phyloP scores from a whole-genome alignment of 2,329 filamentous ascomycete genomes.

The Calonectria multiphialidica region DNA sequence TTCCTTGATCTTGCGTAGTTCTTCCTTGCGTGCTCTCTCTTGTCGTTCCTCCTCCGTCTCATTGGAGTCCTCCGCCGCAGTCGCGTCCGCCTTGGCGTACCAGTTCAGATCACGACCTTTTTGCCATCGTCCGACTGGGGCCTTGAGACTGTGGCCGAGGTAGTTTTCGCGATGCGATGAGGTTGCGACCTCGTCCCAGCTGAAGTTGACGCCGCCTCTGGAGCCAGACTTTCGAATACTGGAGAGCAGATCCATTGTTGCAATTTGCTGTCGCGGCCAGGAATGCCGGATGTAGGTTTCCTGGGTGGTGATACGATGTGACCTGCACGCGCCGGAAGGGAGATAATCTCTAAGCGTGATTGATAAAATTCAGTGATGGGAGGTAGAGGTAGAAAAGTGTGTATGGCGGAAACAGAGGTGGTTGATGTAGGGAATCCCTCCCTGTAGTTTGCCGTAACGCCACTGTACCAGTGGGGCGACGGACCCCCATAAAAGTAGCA shows the following conservation, averaged over 20 bases:
- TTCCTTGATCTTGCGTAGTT: constrained; percentile 86
- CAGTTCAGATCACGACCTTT: constrained; percentile 77
- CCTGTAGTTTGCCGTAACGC: constrained; percentile 4
- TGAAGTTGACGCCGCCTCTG: constrained; percentile 94
- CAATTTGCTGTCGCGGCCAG: not conserved
- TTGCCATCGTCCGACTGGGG: constrained; percentile 93
- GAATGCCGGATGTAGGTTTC: constrained; percentile 6
- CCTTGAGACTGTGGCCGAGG: constrained; percentile 92
- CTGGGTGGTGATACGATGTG: not conserved
- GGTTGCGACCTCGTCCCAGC: constrained; percentile 92
- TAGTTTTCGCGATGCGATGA: constrained; percentile 90
- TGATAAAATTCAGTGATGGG: not conserved
- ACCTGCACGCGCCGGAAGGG: not conserved
- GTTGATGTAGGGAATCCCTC: not conserved
- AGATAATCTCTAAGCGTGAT: not conserved
- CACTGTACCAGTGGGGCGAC: constrained; percentile 20
- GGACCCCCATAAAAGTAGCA: constrained; percentile 1
- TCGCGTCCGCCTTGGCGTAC: constrained; percentile 70
- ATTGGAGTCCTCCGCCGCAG: constrained; percentile 59
- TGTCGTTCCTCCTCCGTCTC: constrained; percentile 71
- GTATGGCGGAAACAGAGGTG: not conserved
- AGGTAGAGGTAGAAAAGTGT: not conserved
- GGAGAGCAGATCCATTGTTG: constrained; percentile 88
- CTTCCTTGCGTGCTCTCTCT: constrained; percentile 76
- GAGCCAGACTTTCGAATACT: constrained; percentile 92